A percentile compares a stretch with the other conserved stretches of the same genome.
phyloP scores from a whole-genome alignment of 1,139 yeast genomes.

The Suhomyces atakaporum region DNA sequence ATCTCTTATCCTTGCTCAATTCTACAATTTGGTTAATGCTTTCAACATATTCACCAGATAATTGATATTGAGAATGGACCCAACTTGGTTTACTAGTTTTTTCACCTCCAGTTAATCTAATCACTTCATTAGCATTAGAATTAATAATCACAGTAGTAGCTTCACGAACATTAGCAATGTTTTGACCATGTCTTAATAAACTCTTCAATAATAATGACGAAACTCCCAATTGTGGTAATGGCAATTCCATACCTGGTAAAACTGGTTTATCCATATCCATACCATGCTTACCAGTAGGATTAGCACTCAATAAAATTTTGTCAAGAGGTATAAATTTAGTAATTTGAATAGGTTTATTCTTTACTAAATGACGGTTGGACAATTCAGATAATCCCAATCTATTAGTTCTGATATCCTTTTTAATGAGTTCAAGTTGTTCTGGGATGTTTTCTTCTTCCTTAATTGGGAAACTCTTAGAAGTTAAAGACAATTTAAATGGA shows the following conservation, averaged over 20 bases:
- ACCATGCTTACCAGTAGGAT: slow-evolving; percentile 66
- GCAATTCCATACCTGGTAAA: slow-evolving; percentile 71
- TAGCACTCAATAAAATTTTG: slow-evolving; percentile 58
- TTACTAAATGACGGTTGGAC: slow-evolving; percentile 76
- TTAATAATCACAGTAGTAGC: slow-evolving; percentile 60
- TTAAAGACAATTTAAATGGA: slow-evolving; percentile 82
- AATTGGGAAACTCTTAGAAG: slow-evolving; percentile 62
- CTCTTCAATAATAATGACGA: slow-evolving; percentile 65
- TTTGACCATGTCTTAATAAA: slow-evolving; percentile 54
- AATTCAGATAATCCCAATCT: slow-evolving; percentile 83
- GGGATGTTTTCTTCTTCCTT: slow-evolving; percentile 36
- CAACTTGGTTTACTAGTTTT: slow-evolving; percentile 73
- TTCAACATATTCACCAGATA: slow-evolving; percentile 48
- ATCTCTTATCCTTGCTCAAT: slow-evolving; percentile 63
- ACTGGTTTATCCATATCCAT: slow-evolving; percentile 66
- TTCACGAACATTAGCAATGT: slow-evolving; percentile 70
- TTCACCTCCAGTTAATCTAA: slow-evolving; percentile 80
- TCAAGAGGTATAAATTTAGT: slow-evolving; percentile 73
- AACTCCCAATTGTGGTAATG: slow-evolving; percentile 69
- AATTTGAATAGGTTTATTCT: slow-evolving; percentile 69
- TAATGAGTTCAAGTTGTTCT: slow-evolving; percentile 43
- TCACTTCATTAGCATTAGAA: slow-evolving; percentile 46
- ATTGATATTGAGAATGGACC: slow-evolving; percentile 74
- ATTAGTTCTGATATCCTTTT: slow-evolving; percentile 55
- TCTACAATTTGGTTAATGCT: slow-evolving; percentile 57